These are phyloP conservation scores for Alternaria sp. DNA, from an alignment of 2,329 filamentous ascomycete species.

Conservation along the genomic window DNA sequence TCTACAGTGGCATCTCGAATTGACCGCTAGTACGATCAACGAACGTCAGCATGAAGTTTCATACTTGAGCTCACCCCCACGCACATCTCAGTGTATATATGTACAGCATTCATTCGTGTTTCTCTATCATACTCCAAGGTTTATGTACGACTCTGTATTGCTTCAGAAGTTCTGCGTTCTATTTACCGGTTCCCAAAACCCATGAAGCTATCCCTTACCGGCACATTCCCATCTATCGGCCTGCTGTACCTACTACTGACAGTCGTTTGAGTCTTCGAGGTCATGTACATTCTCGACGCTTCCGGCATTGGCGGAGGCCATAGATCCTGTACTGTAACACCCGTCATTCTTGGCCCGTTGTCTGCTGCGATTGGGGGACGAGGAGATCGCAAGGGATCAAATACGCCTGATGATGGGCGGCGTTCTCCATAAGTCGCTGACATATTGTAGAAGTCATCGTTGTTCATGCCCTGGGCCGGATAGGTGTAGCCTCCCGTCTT, in stretches of 20 bases:
- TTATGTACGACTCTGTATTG: neutral
- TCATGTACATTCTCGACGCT: neutral
- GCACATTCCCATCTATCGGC: constrained; percentile 12
- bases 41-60: neutral
- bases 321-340: constrained; percentile 20
- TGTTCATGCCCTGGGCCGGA: neutral
- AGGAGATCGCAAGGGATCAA: constrained; percentile 12
- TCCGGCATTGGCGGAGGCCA: constrained; percentile 22
- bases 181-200: neutral
- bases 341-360: constrained; percentile 16
- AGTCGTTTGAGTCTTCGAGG: neutral
- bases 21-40: neutral
- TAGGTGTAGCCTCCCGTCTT: constrained; percentile 1
- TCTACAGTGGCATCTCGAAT: neutral
- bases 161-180: neutral
- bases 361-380: constrained; percentile 1
- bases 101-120: neutral
- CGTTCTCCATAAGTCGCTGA: neutral
- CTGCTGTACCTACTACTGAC: constrained; percentile 11
- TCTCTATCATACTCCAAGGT: neutral
- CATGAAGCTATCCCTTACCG: constrained; percentile 14
- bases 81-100: neutral
- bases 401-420: constrained; percentile 22
- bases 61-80: neutral
- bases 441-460: constrained; percentile 3